These are phyloP conservation scores for Serendipita indica DNA, from an alignment of 768 basidiomycete species.

Conservation along the genomic window DNA sequence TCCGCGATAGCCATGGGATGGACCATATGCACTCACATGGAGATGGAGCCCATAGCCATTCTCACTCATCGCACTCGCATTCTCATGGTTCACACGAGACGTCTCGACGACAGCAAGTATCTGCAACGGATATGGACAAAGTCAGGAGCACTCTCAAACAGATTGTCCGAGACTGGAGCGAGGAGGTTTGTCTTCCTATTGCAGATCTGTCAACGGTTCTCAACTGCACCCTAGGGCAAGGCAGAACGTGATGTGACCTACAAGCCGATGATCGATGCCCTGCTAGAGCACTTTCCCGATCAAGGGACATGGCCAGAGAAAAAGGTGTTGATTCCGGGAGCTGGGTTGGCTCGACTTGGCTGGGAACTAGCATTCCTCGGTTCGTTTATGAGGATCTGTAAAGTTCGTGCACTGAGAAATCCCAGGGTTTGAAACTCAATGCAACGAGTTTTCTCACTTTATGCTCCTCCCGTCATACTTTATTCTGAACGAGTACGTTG, in stretches of 20 bases:
- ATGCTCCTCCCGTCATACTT: constrained; percentile 86
- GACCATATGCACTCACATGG: constrained; percentile 17
- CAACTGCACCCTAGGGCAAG: constrained; percentile 36
- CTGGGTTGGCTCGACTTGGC: constrained; percentile 76
- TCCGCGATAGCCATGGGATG: background rate
- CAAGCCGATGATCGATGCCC: constrained; percentile 61
- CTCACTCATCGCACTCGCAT: constrained; percentile 13
- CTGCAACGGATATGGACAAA: constrained; percentile 59
- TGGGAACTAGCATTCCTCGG: constrained; percentile 77
- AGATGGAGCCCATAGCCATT: constrained; percentile 18
- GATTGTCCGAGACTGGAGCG: constrained; percentile 87
- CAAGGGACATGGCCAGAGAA: constrained; percentile 41
- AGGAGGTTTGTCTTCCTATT: constrained; percentile 36
- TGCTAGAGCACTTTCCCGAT: constrained; percentile 45
- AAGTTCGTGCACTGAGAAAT: background rate
- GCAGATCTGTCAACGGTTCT: background rate
- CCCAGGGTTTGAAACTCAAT: constrained; percentile 77
- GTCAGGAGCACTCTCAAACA: constrained; percentile 84
- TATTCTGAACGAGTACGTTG: constrained; percentile 66
- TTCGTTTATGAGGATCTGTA: constrained; percentile 22
- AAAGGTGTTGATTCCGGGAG: constrained; percentile 76
- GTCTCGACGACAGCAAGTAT: background rate
- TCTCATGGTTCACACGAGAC: constrained; percentile 16
- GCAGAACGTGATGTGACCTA: constrained; percentile 69
- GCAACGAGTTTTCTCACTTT: constrained; percentile 91